phyloP scores from a whole-genome alignment of 179 eudicot genomes.

The Corrigiola litoralis region DNA sequence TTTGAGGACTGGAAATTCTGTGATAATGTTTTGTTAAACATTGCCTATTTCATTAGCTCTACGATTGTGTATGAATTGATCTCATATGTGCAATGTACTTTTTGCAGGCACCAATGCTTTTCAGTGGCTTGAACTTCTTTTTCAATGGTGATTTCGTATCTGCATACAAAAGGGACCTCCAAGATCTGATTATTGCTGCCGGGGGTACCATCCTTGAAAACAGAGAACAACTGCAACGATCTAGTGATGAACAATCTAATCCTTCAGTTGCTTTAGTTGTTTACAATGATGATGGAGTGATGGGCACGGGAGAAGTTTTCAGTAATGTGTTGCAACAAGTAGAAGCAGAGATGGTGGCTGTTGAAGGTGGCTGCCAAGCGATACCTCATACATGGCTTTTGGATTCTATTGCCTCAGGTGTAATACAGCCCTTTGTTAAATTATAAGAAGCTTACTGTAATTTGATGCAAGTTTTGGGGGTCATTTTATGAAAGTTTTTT shows the following conservation, averaged over 20 bases:
- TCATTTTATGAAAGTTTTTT: too few species aligned
- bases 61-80: too few species aligned
- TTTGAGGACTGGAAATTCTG: too few species aligned
- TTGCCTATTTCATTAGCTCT: too few species aligned
- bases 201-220: conserved; percentile 55
- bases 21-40: too few species aligned
- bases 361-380: conserved; percentile 33
- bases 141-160: conserved; percentile 59
- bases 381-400: conserved; percentile 78
- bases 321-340: conserved; percentile 21
- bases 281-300: conserved; percentile 43
- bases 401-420: conserved; percentile 78
- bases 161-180: conserved; percentile 51
- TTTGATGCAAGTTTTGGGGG: too few species aligned
- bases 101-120: conserved; percentile 75
- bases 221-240: conserved; percentile 34
- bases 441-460: too few species aligned
- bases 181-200: conserved; percentile 51
- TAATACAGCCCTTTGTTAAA: conserved; percentile 39
- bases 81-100: too few species aligned
- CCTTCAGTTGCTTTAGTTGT: conserved; percentile 32
- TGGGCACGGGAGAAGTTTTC: conserved; percentile 19
- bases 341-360: conserved; percentile 46
- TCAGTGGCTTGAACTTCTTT: conserved; percentile 50
- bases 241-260: conserved; percentile 10